These are phyloP conservation scores for Penicillium sp. DNA, from an alignment of 2,329 filamentous ascomycete species.

Conservation along the genomic window DNA sequence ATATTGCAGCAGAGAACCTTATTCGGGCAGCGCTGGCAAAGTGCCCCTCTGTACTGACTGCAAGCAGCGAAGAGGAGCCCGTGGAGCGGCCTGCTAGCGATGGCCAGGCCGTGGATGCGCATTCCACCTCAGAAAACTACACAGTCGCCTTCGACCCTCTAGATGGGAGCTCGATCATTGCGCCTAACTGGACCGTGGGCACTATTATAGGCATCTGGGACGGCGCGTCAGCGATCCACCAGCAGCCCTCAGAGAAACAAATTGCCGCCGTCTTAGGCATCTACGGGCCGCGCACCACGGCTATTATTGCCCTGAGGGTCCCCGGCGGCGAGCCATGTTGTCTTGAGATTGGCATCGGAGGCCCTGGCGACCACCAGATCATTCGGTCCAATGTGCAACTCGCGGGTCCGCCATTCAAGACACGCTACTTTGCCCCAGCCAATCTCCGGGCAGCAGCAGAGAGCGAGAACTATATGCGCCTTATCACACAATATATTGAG, in stretches of 20 bases:
- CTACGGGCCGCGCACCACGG: neutral
- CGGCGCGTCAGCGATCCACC: neutral
- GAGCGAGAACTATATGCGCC: neutral
- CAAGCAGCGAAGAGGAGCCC: neutral
- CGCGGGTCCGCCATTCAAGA: neutral
- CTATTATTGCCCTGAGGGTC: neutral
- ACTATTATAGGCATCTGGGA: neutral
- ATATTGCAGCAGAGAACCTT: slow-evolving; percentile 6
- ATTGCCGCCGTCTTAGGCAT: neutral
- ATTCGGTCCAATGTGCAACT: neutral
- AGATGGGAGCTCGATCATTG: neutral
- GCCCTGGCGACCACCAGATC: neutral
- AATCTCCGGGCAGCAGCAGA: neutral
- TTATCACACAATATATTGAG: neutral
- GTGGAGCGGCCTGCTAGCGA: neutral
- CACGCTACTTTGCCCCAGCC: neutral
- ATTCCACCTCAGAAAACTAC: neutral
- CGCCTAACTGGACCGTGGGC: neutral
- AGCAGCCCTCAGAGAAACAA: neutral
- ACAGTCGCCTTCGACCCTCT: neutral
- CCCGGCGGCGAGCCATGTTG: neutral
- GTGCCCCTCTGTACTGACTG: neutral
- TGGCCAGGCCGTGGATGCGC: neutral
- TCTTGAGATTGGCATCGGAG: neutral
- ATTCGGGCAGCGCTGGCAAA: slow-evolving; percentile 1